A percentile compares a stretch with the other conserved stretches of the same genome.
phyloP scores from a whole-genome alignment of 2,329 filamentous ascomycete species.

The Thielaviopsis cerberus region DNA sequence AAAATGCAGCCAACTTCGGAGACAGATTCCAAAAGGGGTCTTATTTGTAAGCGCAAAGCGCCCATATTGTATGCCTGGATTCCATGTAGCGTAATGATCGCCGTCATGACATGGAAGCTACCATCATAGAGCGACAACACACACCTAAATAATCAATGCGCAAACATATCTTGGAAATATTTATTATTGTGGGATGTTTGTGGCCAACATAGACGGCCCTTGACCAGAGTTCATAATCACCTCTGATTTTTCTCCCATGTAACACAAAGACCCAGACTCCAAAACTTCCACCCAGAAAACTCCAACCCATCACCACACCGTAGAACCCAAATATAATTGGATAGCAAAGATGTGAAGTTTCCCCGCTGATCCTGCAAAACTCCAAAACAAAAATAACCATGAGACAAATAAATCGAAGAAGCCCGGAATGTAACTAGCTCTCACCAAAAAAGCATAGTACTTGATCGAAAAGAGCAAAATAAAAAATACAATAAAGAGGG shows the following conservation, averaged over 20 bases:
- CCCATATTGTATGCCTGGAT: background rate
- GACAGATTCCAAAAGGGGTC: constrained; percentile 65
- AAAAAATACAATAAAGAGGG: constrained; percentile 6
- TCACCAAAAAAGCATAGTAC: background rate
- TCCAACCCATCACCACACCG: background rate
- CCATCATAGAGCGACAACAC: no score
- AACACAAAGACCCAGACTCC: background rate
- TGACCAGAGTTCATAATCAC: background rate
- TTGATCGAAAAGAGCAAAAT: background rate
- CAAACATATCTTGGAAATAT: background rate
- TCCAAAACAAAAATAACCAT: background rate
- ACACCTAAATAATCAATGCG: background rate
- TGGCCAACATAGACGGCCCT: background rate
- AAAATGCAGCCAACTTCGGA: constrained; percentile 62
- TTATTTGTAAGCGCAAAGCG: constrained; percentile 25
- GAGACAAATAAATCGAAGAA: background rate
- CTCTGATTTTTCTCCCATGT: background rate
- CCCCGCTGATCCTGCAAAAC: background rate
- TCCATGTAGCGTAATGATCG: background rate
- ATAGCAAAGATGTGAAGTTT: background rate
- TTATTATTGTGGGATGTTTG: background rate
- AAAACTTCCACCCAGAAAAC: background rate
- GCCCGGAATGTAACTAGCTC: background rate
- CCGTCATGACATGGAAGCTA: no score
- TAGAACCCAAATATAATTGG: background rate